Evolutionary conservation across 306 rosid genomes (phyloP).

Genomic region (Pachyrhizus erosus): DNA sequence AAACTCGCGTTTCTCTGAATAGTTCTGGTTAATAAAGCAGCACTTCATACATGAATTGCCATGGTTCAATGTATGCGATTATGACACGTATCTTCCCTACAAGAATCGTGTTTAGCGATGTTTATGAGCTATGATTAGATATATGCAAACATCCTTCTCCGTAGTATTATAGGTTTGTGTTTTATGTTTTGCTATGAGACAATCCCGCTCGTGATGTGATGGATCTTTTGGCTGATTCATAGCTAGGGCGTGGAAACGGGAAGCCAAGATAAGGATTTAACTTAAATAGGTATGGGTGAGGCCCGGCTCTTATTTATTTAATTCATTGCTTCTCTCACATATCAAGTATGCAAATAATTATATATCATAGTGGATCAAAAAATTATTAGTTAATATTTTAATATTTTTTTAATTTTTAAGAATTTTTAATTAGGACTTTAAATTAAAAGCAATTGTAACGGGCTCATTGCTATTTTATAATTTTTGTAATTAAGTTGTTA

Average conservation of each 20-base stretch:
- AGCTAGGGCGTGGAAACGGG: neutral
- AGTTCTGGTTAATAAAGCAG: neutral
- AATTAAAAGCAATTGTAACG: too few species aligned
- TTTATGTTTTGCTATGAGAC: neutral
- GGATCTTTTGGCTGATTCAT: slow-evolving; percentile 6
- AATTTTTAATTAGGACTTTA: too few species aligned
- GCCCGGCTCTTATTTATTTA: neutral
- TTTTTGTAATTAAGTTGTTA: too few species aligned
- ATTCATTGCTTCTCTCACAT: neutral
- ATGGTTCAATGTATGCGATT: slow-evolving; percentile 24
- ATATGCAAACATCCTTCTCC: neutral
- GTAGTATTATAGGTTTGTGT: slow-evolving; percentile 12
- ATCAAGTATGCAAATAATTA: too few species aligned
- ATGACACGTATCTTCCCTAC: slow-evolving; percentile 13
- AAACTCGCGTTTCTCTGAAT: neutral
- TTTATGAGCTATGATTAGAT: slow-evolving; percentile 10
- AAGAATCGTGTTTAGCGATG: neutral
- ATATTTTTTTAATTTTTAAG: too few species aligned
- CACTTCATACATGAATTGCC: neutral
- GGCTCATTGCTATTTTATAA: too few species aligned
- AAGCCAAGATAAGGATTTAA: slow-evolving; percentile 8
- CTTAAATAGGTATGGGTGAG: neutral
- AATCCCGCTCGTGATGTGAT: neutral
- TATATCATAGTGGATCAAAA: too few species aligned
- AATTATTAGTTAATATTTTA: too few species aligned